Evolutionary conservation across 2,329 filamentous ascomycete genomes (phyloP).

Genomic region (Aureobasidium uvarum): DNA sequence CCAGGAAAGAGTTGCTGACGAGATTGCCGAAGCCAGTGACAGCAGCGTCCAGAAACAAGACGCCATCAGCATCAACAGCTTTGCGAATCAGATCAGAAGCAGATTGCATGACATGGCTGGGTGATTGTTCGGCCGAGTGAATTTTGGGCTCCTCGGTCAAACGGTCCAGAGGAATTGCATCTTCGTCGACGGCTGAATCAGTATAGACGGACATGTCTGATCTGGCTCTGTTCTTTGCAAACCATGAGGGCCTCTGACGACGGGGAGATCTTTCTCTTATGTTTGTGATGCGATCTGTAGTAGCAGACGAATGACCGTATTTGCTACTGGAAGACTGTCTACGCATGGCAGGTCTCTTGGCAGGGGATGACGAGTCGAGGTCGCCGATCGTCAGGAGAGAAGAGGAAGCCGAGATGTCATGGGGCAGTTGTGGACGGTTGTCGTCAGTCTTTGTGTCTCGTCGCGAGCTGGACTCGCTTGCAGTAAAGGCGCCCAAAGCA

Average conservation of each 20-base stretch:
- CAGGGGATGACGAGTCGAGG: not conserved
- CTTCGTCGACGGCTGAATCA: not conserved
- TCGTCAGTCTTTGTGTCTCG: not conserved
- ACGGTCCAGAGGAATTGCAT: not conserved
- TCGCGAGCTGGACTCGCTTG: slow-evolving; percentile 18
- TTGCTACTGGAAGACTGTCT: slow-evolving; percentile 2
- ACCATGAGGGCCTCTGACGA: not conserved
- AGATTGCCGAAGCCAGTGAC: slow-evolving; percentile 34
- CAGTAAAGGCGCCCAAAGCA: slow-evolving; percentile 31
- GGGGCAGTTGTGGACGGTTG: not conserved
- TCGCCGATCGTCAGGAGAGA: not conserved
- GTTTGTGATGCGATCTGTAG: not conserved
- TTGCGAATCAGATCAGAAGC: slow-evolving; percentile 51
- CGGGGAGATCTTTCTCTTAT: not conserved
- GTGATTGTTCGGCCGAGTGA: not conserved
- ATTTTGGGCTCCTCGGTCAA: not conserved
- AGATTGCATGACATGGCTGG: slow-evolving; percentile 40
- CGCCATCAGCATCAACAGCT: slow-evolving; percentile 50
- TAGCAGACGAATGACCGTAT: not conserved
- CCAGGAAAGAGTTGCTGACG: not conserved
- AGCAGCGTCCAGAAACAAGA: slow-evolving; percentile 45
- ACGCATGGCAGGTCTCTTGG: not conserved
- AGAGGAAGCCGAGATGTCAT: not conserved
- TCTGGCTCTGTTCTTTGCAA: not conserved
- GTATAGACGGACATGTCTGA: slow-evolving; percentile 6